Evolutionary conservation across 129 eudicot genomes (phyloP), one percentile per base, ranked within the genome.

Genomic region (Ambrosia artemisiifolia): DNA sequence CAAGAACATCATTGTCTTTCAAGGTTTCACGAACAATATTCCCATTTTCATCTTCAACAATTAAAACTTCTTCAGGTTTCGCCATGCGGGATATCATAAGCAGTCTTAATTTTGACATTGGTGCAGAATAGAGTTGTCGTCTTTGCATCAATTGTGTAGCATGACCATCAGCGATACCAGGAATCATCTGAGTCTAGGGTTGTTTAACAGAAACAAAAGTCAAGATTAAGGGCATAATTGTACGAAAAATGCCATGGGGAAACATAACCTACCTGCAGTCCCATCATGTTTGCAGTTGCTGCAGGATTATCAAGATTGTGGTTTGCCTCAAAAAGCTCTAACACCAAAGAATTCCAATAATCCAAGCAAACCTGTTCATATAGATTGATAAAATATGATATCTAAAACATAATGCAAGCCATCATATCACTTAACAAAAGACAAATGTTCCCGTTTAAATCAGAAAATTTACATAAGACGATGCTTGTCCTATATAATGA

Each of bases 61-160:
- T 95, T 14, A 95, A 74, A 77, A 95, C 99, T 65, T 95, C 99
- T 83, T 95, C 99, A 18, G 97, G 99, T 81, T 95, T 95, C 33
- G 97, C 97, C 99, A 95, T 95, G 65, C 99, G 99, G 60, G 89
- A 88, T 44, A 95, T 88, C 99, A 95, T 95, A 64, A 95, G 84
- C 57, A 83, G 56, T 62, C 99, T 87, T 82, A 95, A 70, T 71
- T 88, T 95, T 12, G 99, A 95, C 99, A 95, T 86, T 11, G 99
- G 82, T 43, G 71, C 88, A 28, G 91, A 81, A 79, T 88, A 95
- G 53, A 95, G 94, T 72, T 95, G 97, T 9, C 97, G 79, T 50
- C 97, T 83, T 65, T 95, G 97, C 77, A 79, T 49, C 63, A 94
- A 81, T 72, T 88, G 92, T 60, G 93, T 71, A 50, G 91, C 95